Evolutionary conservation across 345 rosid genomes (phyloP).

Genomic region (Mangifera indica): DNA sequence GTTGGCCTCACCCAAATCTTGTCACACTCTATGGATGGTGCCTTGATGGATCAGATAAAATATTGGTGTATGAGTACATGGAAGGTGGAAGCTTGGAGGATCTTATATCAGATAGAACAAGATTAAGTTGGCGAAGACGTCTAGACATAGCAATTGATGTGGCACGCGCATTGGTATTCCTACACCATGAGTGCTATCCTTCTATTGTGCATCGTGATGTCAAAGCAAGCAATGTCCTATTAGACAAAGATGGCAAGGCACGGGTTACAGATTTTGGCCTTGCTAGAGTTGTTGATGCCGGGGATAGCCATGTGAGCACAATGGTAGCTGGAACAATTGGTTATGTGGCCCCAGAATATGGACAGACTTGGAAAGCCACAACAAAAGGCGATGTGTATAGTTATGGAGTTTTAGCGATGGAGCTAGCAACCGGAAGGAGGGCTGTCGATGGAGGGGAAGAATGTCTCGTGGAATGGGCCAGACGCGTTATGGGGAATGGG

Average conservation of each 20-base stretch:
- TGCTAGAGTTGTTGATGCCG: constrained; percentile 67
- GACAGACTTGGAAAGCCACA: constrained; percentile 92
- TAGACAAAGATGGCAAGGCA: constrained; percentile 68
- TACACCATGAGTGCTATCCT: constrained; percentile 91
- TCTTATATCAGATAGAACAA: constrained; percentile 52
- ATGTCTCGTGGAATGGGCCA: constrained; percentile 84
- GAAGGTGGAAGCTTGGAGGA: constrained; percentile 89
- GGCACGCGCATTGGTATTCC: constrained; percentile 66
- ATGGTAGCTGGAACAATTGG: constrained; percentile 90
- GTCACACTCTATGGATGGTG: constrained; percentile 94
- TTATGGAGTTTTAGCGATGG: constrained; percentile 82
- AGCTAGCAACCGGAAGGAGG: constrained; percentile 81
- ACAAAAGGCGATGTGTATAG: constrained; percentile 95
- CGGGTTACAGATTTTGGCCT: constrained; percentile 89
- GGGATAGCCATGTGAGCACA: constrained; percentile 88
- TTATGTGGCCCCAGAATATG: constrained; percentile 93
- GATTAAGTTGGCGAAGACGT: constrained; percentile 65
- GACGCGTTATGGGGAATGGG: constrained; percentile 53
- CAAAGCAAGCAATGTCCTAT: constrained; percentile 87
- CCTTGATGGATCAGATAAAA: constrained; percentile 67
- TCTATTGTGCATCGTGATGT: constrained; percentile 91
- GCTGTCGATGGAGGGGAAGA: constrained; percentile 94
- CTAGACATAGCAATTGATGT: constrained; percentile 65
- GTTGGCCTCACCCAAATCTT: constrained; percentile 94
- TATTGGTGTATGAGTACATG: constrained; percentile 87